Conservation (phyloP, 495 filamentous ascomycete species). For the Saxispiralis lemnorum region DNA sequence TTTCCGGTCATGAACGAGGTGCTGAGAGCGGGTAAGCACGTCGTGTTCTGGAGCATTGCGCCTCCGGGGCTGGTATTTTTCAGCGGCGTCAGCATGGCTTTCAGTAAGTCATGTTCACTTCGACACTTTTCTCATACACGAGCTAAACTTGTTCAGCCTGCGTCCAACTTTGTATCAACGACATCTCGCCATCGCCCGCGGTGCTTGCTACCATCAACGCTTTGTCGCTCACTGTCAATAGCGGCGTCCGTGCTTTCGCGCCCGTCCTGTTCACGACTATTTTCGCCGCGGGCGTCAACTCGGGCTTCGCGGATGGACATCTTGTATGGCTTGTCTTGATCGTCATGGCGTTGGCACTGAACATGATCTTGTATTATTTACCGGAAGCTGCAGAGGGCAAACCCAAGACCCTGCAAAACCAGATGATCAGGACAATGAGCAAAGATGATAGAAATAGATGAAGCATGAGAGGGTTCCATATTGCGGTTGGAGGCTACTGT, state of each 20-base stretch:
- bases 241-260: constrained; percentile 36
- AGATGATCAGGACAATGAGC: not conserved
- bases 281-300: constrained; percentile 41
- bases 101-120: constrained; percentile 25
- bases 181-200: constrained; percentile 40
- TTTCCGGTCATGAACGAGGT: constrained; percentile 36
- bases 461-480: too few species aligned
- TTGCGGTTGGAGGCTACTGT: not conserved
- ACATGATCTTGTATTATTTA: constrained; percentile 29
- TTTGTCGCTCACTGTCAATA: constrained; percentile 36
- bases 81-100: constrained; percentile 48
- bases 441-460: not conserved
- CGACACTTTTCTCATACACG: not conserved
- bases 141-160: constrained; percentile 23
- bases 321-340: constrained; percentile 47
- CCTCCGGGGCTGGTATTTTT: constrained; percentile 29
- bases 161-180: constrained; percentile 50
- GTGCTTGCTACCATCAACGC: constrained; percentile 49
- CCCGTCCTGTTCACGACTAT: constrained; percentile 43
- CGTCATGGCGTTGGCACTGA: constrained; percentile 29
- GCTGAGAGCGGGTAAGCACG: constrained; percentile 25
- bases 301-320: constrained; percentile 39
- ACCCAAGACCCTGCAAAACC: constrained; percentile 1
- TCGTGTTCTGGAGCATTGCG: constrained; percentile 38
- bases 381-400: constrained; percentile 32